Evolutionary conservation across 306 rosid genomes (phyloP).

Genomic region (cucumber (Cucumis sativus)): Cucumber_9930_V3 NC_026660.2:24420001-24420500

Average conservation of each 20-base stretch:
- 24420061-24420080: background rate
- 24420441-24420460: background rate
- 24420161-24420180: background rate
- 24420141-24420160: background rate
- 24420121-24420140: background rate
- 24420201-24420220: background rate
- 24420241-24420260: constrained; percentile 3
- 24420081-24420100: background rate
- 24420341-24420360: background rate
- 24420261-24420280: constrained; percentile 6
- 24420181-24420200: background rate
- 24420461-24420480: too few species aligned
- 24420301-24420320: background rate
- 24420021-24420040: constrained; percentile 3
- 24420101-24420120: background rate
- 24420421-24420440: background rate
- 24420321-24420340: background rate
- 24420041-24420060: background rate
- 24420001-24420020: background rate
- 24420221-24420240: background rate
- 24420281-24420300: constrained; percentile 1
- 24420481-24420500: too few species aligned
- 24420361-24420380: background rate
- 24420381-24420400: background rate
- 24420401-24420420: background rate